Evolutionary conservation across 2,329 filamentous ascomycete species (phyloP).

Genomic region (Alternaria sp.): DNA sequence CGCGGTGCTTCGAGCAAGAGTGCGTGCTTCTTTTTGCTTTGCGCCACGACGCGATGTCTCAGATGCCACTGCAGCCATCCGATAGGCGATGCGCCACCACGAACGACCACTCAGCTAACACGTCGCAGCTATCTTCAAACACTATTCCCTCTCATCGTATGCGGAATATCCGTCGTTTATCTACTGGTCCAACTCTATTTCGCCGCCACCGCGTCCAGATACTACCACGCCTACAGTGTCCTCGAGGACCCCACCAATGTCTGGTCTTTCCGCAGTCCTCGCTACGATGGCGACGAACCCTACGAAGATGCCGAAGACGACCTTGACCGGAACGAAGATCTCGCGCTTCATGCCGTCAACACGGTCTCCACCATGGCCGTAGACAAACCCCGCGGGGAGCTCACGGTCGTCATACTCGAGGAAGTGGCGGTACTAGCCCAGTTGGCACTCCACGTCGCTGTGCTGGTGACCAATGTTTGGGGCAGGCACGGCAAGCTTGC

Average conservation of each 20-base stretch:
- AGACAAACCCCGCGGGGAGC: conserved; percentile 76
- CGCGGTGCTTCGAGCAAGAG: conserved; percentile 69
- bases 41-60: background rate
- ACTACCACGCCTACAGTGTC: conserved; percentile 63
- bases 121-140: conserved; percentile 74
- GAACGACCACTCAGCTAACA: background rate
- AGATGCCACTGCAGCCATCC: background rate
- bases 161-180: conserved; percentile 72
- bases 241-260: conserved; percentile 55
- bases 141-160: conserved; percentile 75
- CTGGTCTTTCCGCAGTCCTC: conserved; percentile 41
- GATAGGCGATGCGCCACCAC: conserved; percentile 2
- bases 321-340: conserved; percentile 61
- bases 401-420: conserved; percentile 74
- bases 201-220: conserved; percentile 57
- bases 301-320: conserved; percentile 63
- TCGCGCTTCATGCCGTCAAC: conserved; percentile 62
- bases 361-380: conserved; percentile 67
- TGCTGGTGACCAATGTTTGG: conserved; percentile 67
- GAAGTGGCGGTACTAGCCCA: conserved; percentile 75
- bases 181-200: conserved; percentile 66
- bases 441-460: conserved; percentile 70
- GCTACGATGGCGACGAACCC: conserved; percentile 45
- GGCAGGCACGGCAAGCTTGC: conserved; percentile 64
- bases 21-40: conserved; percentile 51